phyloP scores from a whole-genome alignment of 768 basidiomycete species.

The Coprinopsis strossmayeri region DNA sequence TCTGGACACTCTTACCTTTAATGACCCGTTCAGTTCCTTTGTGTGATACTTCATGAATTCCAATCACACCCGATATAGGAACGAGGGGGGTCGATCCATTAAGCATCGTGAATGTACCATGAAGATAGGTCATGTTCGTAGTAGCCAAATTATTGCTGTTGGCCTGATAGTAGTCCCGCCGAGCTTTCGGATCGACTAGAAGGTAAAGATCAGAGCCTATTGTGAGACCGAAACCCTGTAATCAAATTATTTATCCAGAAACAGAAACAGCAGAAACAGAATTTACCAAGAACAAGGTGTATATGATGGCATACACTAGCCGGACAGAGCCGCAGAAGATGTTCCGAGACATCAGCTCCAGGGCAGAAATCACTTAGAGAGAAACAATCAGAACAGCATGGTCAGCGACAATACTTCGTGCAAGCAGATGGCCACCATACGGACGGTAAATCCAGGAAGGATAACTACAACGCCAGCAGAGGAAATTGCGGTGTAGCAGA shows the following conservation, averaged over 20 bases:
- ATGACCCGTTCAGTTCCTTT: neutral
- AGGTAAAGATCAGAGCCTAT: constrained; percentile 81
- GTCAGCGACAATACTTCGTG: neutral
- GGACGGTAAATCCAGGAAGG: constrained; percentile 78
- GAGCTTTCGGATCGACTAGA: constrained; percentile 56
- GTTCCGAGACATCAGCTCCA: constrained; percentile 78
- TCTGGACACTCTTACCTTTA: neutral
- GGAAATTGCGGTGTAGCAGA: constrained; percentile 88
- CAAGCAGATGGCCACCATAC: constrained; percentile 37
- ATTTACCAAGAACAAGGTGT: constrained; percentile 68
- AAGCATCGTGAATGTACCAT: constrained; percentile 45
- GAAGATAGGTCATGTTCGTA: constrained; percentile 36
- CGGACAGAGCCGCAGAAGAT: constrained; percentile 77
- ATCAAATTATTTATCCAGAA: constrained; percentile 3
- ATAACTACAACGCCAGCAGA: constrained; percentile 89
- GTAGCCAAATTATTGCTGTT: constrained; percentile 24
- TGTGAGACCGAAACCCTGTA: constrained; percentile 75
- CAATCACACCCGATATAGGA: constrained; percentile 38
- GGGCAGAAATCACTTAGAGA: constrained; percentile 61
- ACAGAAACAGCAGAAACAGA: neutral
- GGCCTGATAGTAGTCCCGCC: constrained; percentile 38
- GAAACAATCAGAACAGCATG: neutral
- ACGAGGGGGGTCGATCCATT: constrained; percentile 38
- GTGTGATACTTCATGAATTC: constrained; percentile 11
- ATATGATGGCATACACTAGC: constrained; percentile 82